phyloP scores from a whole-genome alignment of 176 grass and related monocot genomes.

The Phoenix dactylifera region DNA sequence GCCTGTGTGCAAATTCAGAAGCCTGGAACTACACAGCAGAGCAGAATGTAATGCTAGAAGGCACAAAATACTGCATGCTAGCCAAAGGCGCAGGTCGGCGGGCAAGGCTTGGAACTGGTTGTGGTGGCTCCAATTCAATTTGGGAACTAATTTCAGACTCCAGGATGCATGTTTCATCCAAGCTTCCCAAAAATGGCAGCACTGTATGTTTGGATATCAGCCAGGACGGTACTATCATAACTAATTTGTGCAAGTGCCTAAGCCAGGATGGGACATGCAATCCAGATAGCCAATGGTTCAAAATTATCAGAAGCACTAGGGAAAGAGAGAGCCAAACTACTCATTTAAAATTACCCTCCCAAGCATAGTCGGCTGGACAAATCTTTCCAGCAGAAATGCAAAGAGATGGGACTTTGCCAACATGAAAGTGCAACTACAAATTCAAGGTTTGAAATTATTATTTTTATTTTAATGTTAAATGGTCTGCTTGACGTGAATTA shows the following conservation, averaged over 20 bases:
- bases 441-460: no score
- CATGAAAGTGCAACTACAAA: no score
- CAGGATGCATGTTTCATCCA: conserved; percentile 63
- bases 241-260: conserved; percentile 68
- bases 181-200: conserved; percentile 41
- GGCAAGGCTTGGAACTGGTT: conserved; percentile 35
- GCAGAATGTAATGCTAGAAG: conserved; percentile 34
- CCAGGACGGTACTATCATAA: conserved; percentile 37
- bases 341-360: conserved; percentile 40
- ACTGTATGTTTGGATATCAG: conserved; percentile 56
- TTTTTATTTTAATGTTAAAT: no score
- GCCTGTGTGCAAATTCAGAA: conserved; percentile 41
- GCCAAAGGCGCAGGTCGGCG: conserved; percentile 28
- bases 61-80: conserved; percentile 51
- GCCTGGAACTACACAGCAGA: conserved; percentile 72
- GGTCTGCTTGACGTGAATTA: no score
- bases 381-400: not conserved
- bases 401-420: not conserved
- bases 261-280: conserved; percentile 39
- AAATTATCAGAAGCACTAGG: conserved; percentile 57
- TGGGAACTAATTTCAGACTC: conserved; percentile 75
- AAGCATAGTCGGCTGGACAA: conserved; percentile 20
- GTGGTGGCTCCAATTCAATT: conserved; percentile 44
- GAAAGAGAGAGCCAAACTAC: conserved; percentile 18
- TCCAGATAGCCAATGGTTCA: conserved; percentile 91